phyloP scores from a whole-genome alignment of 1,284 basidiomycete species.

The Heterobasidion irregulare region DNA sequence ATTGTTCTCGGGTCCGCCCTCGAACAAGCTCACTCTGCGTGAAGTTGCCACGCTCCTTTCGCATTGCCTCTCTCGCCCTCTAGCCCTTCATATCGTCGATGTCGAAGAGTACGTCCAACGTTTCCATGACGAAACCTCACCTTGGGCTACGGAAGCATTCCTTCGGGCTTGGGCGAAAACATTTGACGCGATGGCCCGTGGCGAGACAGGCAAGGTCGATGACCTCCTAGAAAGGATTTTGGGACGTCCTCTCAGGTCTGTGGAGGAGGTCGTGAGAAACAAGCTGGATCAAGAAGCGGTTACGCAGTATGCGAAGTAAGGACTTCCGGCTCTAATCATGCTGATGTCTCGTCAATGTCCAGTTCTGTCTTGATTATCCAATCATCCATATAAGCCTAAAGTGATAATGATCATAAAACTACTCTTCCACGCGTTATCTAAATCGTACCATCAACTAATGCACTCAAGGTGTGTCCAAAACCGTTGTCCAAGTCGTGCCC shows the following conservation, averaged over 20 bases:
- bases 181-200: slow-evolving; percentile 17
- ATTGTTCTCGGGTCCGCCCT: slow-evolving; percentile 19
- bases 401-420: no score
- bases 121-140: slow-evolving; percentile 11
- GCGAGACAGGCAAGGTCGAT: slow-evolving; percentile 20
- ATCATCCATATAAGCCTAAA: no score
- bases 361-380: no score
- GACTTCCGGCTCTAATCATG: not conserved
- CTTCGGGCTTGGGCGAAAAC: slow-evolving; percentile 23
- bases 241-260: slow-evolving; percentile 18
- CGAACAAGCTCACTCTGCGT: slow-evolving; percentile 15
- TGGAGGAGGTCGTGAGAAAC: slow-evolving; percentile 17
- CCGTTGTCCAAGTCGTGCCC: no score
- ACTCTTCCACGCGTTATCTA: no score
- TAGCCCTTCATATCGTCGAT: slow-evolving; percentile 14
- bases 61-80: slow-evolving; percentile 12
- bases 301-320: slow-evolving; percentile 3
- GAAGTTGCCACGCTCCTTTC: slow-evolving; percentile 17
- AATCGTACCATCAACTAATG: no score
- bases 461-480: no score
- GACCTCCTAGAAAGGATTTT: slow-evolving; percentile 18
- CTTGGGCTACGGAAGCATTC: slow-evolving; percentile 17
- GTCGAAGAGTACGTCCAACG: slow-evolving; percentile 19
- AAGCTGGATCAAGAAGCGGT: slow-evolving; percentile 7
- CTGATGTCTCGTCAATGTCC: no score